Evolutionary conservation across 2,329 filamentous ascomycete species (phyloP), one percentile per base, ranked within the genome.

Genomic region (Orbilia javanica): DNA sequence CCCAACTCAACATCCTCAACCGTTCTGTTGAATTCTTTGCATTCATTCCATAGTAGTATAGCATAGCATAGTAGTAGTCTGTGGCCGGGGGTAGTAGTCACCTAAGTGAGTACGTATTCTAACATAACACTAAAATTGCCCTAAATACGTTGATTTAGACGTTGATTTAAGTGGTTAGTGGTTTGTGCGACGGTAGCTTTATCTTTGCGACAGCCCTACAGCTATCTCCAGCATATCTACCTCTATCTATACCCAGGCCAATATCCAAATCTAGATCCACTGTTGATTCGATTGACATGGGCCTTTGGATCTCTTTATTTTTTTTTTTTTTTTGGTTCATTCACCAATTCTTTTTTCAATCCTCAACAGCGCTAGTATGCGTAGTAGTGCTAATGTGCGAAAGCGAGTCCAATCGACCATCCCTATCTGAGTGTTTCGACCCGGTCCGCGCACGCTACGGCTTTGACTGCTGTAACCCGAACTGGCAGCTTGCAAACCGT

Each of bases 401-500:
- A 15, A 39, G 36, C 5, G 13, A 39, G 36, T 36, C 8, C 34
- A 36, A 36, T 39, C 6, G 22, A 29, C 31, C 39, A 57, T 57
- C 31, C 52, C n/a, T 5, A 34, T 57, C 20, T 31, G 22, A 55
- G 48, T 55, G 22, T 55, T 20, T 36, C 52, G 52, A 57, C 52
- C 52, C 52, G 52, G 31, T 22, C 52, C 18, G 31, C 22, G n/a
- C n/a, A n/a, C n/a, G n/a, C 29, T 57, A n/a, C 18, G 29, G 15
- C 52, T 48, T 71, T 72, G 57, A 65, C 68, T 55, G 67, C 62
- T 64, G 25, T 44, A n/a, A 22, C 68, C 57, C 46, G 48, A 72
- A 64, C 68, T 65, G 34, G 68, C 62, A 72, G 57, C 68, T 72
- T 25, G 15, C 29, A 22, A 25, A 42, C 31, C 34, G 52, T 36